These are phyloP conservation scores for Backusella circina DNA, from an alignment of 192 early-diverging fungal genomes.

Conservation along the genomic window DNA sequence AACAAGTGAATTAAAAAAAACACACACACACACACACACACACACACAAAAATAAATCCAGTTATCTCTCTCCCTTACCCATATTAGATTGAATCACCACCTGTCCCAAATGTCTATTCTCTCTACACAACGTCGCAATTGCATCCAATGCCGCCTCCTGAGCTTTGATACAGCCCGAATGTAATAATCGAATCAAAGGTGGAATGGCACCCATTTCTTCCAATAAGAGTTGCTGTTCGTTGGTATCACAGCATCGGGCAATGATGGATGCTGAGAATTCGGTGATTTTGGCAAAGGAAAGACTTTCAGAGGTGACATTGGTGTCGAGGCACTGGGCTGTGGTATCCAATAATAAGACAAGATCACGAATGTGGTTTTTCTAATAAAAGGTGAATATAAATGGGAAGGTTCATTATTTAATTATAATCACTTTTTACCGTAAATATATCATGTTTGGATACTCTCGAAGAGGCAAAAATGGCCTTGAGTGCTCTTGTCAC, in stretches of 20 bases:
- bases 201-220: constrained; percentile 53
- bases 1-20: no score
- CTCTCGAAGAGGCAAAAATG: constrained; percentile 54
- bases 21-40: no score
- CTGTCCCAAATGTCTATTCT: constrained; percentile 51
- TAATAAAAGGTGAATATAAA: constrained; percentile 4
- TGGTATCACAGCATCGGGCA: constrained; percentile 54
- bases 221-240: constrained; percentile 59
- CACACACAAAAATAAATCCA: neutral
- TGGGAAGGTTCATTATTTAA: neutral
- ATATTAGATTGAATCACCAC: constrained; percentile 48
- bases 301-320: constrained; percentile 7
- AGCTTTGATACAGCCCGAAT: constrained; percentile 52
- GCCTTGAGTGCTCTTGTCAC: constrained; percentile 62
- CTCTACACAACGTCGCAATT: constrained; percentile 60
- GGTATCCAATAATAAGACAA: constrained; percentile 47
- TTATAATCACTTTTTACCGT: constrained; percentile 29
- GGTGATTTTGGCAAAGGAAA: constrained; percentile 43
- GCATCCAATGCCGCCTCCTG: constrained; percentile 81
- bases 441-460: constrained; percentile 48
- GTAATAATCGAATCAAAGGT: constrained; percentile 52
- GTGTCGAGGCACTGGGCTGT: constrained; percentile 11
- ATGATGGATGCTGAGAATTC: constrained; percentile 65
- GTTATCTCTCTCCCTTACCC: constrained; percentile 7
- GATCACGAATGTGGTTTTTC: constrained; percentile 40